These are phyloP conservation scores for Paecilomyces sp. DNA, from an alignment of 2,329 filamentous ascomycete species.

Conservation along the genomic window DNA sequence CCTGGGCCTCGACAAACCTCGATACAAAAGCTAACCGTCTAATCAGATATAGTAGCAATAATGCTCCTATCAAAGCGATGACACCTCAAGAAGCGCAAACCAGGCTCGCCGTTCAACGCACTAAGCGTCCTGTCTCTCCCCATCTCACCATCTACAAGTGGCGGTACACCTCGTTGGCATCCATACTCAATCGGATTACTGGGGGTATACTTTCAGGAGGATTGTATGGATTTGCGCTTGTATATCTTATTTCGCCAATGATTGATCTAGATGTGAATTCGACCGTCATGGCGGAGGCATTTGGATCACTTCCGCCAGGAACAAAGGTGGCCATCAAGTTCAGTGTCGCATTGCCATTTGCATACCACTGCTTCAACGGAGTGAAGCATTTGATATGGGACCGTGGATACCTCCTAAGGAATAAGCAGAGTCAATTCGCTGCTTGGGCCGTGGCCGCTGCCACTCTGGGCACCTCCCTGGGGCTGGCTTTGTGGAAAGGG, in stretches of 20 bases:
- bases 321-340: constrained; percentile 52
- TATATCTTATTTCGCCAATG: constrained; percentile 69
- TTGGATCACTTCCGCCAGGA: constrained; percentile 50
- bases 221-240: constrained; percentile 67
- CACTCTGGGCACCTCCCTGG: not conserved
- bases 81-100: not conserved
- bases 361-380: constrained; percentile 58
- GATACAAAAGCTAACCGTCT: not conserved
- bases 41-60: not conserved
- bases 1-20: not conserved
- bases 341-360: constrained; percentile 52
- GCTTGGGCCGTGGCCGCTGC: not conserved
- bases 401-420: constrained; percentile 29
- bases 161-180: constrained; percentile 69
- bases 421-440: not conserved
- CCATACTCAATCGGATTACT: constrained; percentile 70
- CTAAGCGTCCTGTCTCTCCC: constrained; percentile 68
- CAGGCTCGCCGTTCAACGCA: constrained; percentile 66
- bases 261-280: constrained; percentile 60
- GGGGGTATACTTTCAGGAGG: constrained; percentile 60
- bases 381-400: constrained; percentile 62
- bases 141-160: constrained; percentile 76
- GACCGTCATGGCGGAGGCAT: constrained; percentile 50
- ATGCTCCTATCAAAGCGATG: not conserved
- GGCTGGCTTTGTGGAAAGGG: not conserved